These are phyloP conservation scores for Brasilioporus rufonigricans DNA, from an alignment of 768 basidiomycete species.

Conservation along the genomic window DNA sequence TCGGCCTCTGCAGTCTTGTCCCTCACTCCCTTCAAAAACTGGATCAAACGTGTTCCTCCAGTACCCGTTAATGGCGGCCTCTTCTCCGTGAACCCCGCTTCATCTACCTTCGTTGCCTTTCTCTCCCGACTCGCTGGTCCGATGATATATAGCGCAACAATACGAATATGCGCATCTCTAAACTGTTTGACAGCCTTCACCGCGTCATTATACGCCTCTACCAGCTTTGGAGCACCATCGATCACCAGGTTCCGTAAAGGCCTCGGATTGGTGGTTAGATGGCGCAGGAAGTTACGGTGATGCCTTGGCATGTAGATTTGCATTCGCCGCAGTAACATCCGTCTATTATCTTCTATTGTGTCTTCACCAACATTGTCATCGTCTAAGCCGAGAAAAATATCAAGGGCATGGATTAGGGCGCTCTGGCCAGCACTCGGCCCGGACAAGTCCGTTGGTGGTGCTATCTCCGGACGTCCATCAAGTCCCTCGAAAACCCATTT, in stretches of 20 bases:
- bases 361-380: slow-evolving; percentile 31
- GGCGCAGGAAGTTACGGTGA: slow-evolving; percentile 74
- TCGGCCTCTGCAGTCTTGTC: slow-evolving; percentile 57
- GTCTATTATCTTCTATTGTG: slow-evolving; percentile 11
- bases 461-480: slow-evolving; percentile 42
- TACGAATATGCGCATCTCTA: slow-evolving; percentile 73
- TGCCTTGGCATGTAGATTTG: slow-evolving; percentile 79
- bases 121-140: slow-evolving; percentile 49
- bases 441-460: slow-evolving; percentile 53
- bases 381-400: slow-evolving; percentile 70
- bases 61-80: slow-evolving; percentile 56
- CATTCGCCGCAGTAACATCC: slow-evolving; percentile 68
- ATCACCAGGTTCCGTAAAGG: slow-evolving; percentile 57
- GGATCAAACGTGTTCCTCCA: slow-evolving; percentile 76
- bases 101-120: not conserved
- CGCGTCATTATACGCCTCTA: slow-evolving; percentile 61
- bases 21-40: slow-evolving; percentile 70
- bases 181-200: slow-evolving; percentile 67
- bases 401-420: slow-evolving; percentile 69
- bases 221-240: slow-evolving; percentile 30
- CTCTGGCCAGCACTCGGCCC: slow-evolving; percentile 86
- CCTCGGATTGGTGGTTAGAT: slow-evolving; percentile 58
- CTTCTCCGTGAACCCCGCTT: slow-evolving; percentile 21
- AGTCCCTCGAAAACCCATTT: slow-evolving; percentile 64
- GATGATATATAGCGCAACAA: slow-evolving; percentile 74